A percentile compares a stretch with the other conserved stretches of the same genome.
Conservation (phyloP, 2,329 filamentous ascomycete genomes). For the Monosporascus sp. region DNA sequence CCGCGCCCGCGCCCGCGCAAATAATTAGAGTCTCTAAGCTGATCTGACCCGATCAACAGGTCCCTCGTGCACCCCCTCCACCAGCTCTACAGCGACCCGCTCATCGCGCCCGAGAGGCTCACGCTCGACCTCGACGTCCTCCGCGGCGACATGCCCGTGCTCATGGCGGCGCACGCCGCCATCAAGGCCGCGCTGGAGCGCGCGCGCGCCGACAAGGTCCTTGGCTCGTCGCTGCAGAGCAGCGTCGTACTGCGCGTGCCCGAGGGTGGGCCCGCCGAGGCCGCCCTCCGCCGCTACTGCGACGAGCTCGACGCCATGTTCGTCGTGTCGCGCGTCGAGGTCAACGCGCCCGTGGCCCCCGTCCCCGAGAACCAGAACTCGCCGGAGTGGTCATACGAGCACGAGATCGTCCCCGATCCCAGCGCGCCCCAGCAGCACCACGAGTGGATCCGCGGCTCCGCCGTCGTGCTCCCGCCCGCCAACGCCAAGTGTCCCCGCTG, state of each 20-base stretch:
- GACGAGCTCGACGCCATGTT: slow-evolving; percentile 58
- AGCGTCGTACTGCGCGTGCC: slow-evolving; percentile 54
- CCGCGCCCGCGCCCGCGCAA: slow-evolving; percentile 8
- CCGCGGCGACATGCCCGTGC: slow-evolving; percentile 35
- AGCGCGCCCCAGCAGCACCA: no score
- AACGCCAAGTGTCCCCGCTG: slow-evolving; percentile 76
- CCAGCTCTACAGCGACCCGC: slow-evolving; percentile 39
- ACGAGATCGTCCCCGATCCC: slow-evolving; percentile 31
- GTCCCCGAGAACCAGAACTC: slow-evolving; percentile 7
- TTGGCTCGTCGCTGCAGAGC: slow-evolving; percentile 78
- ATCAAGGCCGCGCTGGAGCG: slow-evolving; percentile 73
- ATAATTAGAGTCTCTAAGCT: no score
- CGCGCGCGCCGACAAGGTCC: slow-evolving; percentile 62
- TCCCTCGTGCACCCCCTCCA: slow-evolving; percentile 35
- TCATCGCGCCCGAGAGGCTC: slow-evolving; percentile 36
- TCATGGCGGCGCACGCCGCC: slow-evolving; percentile 55
- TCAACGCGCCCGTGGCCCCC: slow-evolving; percentile 31
- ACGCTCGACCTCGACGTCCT: slow-evolving; percentile 32
- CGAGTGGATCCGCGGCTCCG: slow-evolving; percentile 24
- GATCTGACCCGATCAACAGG: slow-evolving; percentile 7
- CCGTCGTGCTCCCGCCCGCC: slow-evolving; percentile 43
- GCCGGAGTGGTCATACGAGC: slow-evolving; percentile 35
- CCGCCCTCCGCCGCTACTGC: slow-evolving; percentile 32
- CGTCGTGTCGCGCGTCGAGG: slow-evolving; percentile 59
- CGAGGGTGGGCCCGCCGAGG: slow-evolving; percentile 23